Evolutionary conservation across 371 early-diverging fungal species (phyloP), one percentile per base, ranked within the genome.

Genomic region (Zychaea mexicana): DNA sequence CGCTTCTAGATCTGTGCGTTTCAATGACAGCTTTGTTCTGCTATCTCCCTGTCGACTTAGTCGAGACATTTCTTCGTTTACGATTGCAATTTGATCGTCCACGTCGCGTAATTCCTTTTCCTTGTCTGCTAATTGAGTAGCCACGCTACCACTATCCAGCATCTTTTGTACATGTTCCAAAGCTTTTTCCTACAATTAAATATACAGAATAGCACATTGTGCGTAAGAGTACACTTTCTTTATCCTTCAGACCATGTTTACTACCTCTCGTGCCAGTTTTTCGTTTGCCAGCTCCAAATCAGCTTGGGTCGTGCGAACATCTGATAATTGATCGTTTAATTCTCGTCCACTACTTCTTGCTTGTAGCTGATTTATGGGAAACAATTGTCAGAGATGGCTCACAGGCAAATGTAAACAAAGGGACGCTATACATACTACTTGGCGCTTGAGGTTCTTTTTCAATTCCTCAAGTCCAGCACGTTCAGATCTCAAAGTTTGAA

Each of bases 31-130:
- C 32, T 80, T 76, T 0, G 91, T 90, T 0, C 86, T 74, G 0
- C 82, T 81, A 57, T 90, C 89, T 0, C 82, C 71, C 63, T 85
- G 83, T 57, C 71, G 72, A 66, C 76, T 88, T 58, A 86, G 62
- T 13, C 63, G 31, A 28, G 77, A 61, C 28, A 87, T 78, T 66
- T 88, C 88, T 0, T 85, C 82, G 24, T 70, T 73, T 2, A 83
- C 57, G 3, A 46, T 55, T 17, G 55, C 66, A 1, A 73, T 61
- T 30, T 66, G 66, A 10, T 79, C 76, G 24, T 82, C 82, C 4
- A 72, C 27, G 4, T 72, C 66, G 10, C 64, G 60, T 2, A 77
- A 30, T 17, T 54, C 59, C 7, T 38, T 52, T 27, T 78, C 74
- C 39, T 77, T 78, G n/a, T 68, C 24, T 0, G 57, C 13, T 13